Evolutionary conservation across 352 stramenopile species (phyloP), one percentile per base, ranked within the genome.

Genomic region (Pythium rhizo-oryzae): DNA sequence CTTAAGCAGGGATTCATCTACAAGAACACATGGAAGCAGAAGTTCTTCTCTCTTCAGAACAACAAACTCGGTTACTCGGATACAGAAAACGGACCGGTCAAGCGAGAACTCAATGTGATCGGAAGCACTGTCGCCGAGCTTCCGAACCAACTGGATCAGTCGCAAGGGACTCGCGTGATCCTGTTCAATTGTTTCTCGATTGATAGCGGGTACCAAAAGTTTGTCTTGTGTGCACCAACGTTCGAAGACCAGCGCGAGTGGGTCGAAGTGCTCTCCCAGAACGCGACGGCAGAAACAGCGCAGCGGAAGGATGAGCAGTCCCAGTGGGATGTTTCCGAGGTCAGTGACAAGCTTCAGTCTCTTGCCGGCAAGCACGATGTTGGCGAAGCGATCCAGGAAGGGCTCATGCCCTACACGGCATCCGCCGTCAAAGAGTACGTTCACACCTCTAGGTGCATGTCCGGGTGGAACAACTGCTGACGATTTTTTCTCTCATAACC

Each of bases 1-100:
- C 71, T 96, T 7, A 96, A 96, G 69, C 89, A 96, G 62, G 87
- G 87, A 11, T 94, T 94, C 66, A 91, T 96, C 61, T 95, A 96
- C 81, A 95, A 95, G 72, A 94, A 93, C 73, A 92, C 89, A 59
- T 96, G 89, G 89, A 93, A 94, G 71, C 79, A 81, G 51, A 95
- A 93, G 51, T 94, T 82, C 70, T 93, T 96, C 24, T 95, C 84
- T 18, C 63, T 96, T 13, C 84, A 93, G 65, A 95, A 96, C 66
- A 95, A 95, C 78, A 94, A 94, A 47, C 61, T 96, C 12, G 87
- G 82, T 6, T 96, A 96, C 60, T 69, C 79, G 0, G 89, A 96
- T 67, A 80, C 76, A 2, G 89, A 96, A 56, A 83, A 90, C 46
- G 89, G 89, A 0, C 75, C 86, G 23, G 87, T 94, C 73, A 96